These are phyloP conservation scores for Oxyria digyna DNA, from an alignment of 148 eudicot species.

Conservation along the genomic window DNA sequence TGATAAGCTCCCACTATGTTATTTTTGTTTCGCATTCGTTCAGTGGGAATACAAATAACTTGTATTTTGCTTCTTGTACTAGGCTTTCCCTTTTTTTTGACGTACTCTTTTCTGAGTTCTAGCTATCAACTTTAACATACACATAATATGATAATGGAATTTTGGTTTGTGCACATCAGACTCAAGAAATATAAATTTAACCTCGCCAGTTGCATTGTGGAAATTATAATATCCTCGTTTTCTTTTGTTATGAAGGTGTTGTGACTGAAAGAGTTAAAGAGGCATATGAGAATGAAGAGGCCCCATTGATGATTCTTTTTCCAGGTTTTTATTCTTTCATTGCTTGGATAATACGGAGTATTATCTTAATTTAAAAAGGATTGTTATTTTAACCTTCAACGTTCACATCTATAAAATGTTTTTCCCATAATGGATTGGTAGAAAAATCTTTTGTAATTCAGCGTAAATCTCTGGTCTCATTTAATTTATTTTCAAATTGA, in stretches of 20 bases:
- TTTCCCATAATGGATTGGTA: background rate
- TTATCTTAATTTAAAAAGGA: background rate
- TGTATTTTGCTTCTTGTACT: background rate
- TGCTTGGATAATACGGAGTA: background rate
- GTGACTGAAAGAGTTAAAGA: conserved; percentile 78
- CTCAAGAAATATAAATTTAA: background rate
- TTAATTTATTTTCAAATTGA: background rate
- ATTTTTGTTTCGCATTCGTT: background rate
- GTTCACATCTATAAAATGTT: background rate
- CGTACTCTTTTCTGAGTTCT: background rate
- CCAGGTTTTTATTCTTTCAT: conserved; percentile 44
- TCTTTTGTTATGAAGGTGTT: conserved; percentile 39
- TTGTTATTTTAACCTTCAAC: background rate
- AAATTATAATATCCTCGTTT: background rate
- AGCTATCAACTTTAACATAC: background rate
- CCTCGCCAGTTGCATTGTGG: background rate
- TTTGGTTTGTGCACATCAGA: background rate
- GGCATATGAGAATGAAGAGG: conserved; percentile 54
- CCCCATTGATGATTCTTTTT: conserved; percentile 89
- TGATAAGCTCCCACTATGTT: background rate
- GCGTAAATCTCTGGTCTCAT: background rate
- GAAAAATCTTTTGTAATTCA: background rate
- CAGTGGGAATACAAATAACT: background rate
- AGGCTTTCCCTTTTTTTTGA: background rate
- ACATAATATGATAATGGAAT: background rate